Conservation (phyloP, 2,329 filamentous ascomycete species). For the Colletotrichum sp. region DNA sequence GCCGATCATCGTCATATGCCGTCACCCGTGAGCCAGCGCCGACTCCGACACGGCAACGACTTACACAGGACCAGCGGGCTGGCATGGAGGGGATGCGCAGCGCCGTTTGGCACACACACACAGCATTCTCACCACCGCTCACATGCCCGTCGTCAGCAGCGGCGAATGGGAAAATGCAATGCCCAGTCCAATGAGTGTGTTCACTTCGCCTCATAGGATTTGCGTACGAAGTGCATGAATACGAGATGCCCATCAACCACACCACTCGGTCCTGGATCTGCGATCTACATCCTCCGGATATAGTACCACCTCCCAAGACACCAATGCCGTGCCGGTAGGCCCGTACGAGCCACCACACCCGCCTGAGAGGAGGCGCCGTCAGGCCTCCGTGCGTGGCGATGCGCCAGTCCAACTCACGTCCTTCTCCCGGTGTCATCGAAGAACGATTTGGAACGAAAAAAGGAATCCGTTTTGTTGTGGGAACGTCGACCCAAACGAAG, state of each 20-base stretch:
- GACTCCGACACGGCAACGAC: neutral
- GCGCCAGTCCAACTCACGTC: neutral
- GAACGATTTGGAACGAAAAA: neutral
- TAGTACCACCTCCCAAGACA: slow-evolving; percentile 3
- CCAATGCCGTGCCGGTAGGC: neutral
- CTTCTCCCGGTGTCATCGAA: neutral
- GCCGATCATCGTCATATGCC: neutral
- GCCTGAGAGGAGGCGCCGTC: neutral
- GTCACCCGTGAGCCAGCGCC: neutral
- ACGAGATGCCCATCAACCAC: slow-evolving; percentile 12
- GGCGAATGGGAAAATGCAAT: neutral
- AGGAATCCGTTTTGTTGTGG: neutral
- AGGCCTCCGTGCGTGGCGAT: slow-evolving; percentile 5
- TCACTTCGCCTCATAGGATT: neutral
- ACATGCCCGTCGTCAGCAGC: neutral
- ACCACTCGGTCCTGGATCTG: neutral
- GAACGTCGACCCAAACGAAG: neutral
- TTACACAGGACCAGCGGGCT: neutral
- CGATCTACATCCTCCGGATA: slow-evolving; percentile 4
- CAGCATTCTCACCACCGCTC: neutral
- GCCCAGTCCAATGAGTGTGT: neutral
- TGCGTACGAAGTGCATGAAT: slow-evolving; percentile 17
- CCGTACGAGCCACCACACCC: neutral
- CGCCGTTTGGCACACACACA: neutral
- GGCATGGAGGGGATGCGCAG: neutral